Evolutionary conservation across 148 eudicot genomes (phyloP).

Genomic region (Amaranthus palmeri): DNA sequence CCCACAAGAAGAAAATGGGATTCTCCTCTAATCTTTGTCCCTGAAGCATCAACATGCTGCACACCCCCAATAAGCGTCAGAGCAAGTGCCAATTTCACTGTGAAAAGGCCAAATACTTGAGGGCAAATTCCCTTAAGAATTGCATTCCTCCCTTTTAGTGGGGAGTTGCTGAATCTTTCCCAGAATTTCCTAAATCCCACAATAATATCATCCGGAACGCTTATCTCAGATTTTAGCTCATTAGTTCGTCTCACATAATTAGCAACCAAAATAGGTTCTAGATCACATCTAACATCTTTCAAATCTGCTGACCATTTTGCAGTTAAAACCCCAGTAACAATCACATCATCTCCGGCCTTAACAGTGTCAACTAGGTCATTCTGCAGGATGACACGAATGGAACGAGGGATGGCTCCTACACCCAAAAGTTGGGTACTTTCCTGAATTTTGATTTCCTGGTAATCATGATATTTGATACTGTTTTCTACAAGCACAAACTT

Average conservation of each 20-base stretch:
- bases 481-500: constrained; percentile 62
- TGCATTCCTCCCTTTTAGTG: constrained; percentile 87
- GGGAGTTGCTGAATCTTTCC: constrained; percentile 58
- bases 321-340: constrained; percentile 78
- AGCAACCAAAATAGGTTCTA: constrained; percentile 83
- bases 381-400: constrained; percentile 76
- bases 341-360: constrained; percentile 95
- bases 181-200: constrained; percentile 58
- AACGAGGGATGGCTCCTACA: constrained; percentile 96
- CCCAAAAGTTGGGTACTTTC: constrained; percentile 85
- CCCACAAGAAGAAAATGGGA: constrained; percentile 97
- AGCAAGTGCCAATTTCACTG: constrained; percentile 92
- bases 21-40: constrained; percentile 93
- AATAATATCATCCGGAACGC: constrained; percentile 64
- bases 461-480: constrained; percentile 69
- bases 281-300: constrained; percentile 92
- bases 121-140: constrained; percentile 83
- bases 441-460: constrained; percentile 95
- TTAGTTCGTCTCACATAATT: constrained; percentile 75
- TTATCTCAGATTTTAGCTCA: constrained; percentile 69
- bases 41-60: constrained; percentile 92
- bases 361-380: constrained; percentile 94
- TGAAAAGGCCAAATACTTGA: constrained; percentile 90
- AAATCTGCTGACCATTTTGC: constrained; percentile 89
- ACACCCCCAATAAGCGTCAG: constrained; percentile 96